Evolutionary conservation across 495 filamentous ascomycete genomes (phyloP).

Genomic region (Filosporella fistucella): DNA sequence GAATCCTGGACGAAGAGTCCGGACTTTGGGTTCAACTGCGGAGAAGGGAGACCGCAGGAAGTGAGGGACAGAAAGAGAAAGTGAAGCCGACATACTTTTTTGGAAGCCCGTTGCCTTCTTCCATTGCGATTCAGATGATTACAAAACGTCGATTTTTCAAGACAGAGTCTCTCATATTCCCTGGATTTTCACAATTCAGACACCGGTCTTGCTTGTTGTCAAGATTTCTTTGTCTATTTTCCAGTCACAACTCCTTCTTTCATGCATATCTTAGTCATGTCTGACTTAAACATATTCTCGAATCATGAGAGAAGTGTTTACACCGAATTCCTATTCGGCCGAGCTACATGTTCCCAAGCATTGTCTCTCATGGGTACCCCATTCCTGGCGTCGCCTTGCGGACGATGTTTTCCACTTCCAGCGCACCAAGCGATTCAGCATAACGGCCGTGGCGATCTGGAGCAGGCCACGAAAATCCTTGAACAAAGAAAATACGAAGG

Average conservation of each 20-base stretch:
- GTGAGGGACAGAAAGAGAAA: too few species aligned
- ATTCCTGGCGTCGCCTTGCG: background rate
- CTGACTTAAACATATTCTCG: background rate
- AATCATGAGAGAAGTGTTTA: too few species aligned
- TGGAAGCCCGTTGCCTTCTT: background rate
- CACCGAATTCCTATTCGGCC: too few species aligned
- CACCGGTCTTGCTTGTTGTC: background rate
- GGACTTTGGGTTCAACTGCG: background rate
- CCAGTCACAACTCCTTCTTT: background rate
- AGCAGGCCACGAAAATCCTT: slow-evolving; percentile 4
- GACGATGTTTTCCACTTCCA: background rate
- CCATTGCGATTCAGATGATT: background rate
- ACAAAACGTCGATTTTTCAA: too few species aligned
- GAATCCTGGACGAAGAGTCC: background rate
- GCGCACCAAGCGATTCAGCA: background rate
- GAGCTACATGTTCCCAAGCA: background rate
- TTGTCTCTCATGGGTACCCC: background rate
- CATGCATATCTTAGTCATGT: slow-evolving; percentile 2
- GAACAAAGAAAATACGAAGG: background rate
- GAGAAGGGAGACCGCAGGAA: slow-evolving; percentile 2
- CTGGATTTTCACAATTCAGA: background rate
- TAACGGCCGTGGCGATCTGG: slow-evolving; percentile 3
- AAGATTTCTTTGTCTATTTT: background rate
- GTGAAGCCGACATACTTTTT: too few species aligned
- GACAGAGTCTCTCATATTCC: background rate